Base-by-base conservation (phyloP, 2,329 filamentous ascomycete species). In the Lecanicillium sp. region DNA sequence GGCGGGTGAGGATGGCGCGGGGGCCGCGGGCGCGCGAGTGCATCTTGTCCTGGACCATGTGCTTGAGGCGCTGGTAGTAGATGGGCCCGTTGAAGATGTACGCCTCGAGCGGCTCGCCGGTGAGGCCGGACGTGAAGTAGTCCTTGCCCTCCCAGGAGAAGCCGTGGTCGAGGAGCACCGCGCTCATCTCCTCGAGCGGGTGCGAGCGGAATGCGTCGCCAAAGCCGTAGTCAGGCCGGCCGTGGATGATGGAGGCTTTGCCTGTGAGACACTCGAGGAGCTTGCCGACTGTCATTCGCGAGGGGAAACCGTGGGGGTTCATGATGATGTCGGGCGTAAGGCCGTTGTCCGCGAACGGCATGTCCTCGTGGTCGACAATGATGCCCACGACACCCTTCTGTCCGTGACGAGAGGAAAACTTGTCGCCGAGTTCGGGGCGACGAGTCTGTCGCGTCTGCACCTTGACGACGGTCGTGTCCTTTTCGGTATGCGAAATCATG, bases 41-140 rank as follows among this genome's bases (percentile, higher is more conserved):
- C 93, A 98, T 97, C 72, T 98, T 98, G 66, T 98, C 93, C 67
- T 97, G 90, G 4, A 98, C 93, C 93, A 98, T 98, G 77, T 98
- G 93, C 78, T 98, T 98, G 55, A 98, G 81, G 56, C 95, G 95
- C 73, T 98, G 93, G 73, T 98, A 98, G 74, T 95, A 98, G 68
- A 98, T 98, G 10, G 93, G 93, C 0, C 93, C 93, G 64, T 95
- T 95, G 76, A 97, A 98, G 62, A 98, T 90, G 69, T 97, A 97
- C 11, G 90, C 90, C 54, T 95, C 90, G 5, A 97, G 76, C 0
- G 87, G 82, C 68, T 98, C 93, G 59, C 93, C 94, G 0, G 93
- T 97, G 62, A 96, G 91, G 29, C 93, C 93, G 1, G 84, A 90
- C 0, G 93, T 97, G 53, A 98, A 84, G 68, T 90, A 95, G 65